Evolutionary conservation across 176 grass and related monocot genomes (phyloP), one percentile per base, ranked within the genome.

Genomic region (Triticum turgidum): DNA sequence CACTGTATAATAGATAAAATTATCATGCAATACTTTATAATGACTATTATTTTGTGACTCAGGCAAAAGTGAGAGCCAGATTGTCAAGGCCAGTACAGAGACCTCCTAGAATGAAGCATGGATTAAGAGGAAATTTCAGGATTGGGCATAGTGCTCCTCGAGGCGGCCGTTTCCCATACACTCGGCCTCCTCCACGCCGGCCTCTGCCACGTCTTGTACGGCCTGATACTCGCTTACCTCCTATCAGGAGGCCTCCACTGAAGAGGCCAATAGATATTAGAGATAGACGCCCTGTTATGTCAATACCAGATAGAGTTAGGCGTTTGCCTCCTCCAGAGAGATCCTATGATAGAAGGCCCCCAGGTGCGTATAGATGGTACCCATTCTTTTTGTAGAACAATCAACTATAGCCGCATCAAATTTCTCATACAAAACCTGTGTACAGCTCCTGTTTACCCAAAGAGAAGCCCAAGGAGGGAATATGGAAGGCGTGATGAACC

Each of bases 31-130:
- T 61, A 41, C 12, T 13, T 33, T 85, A 32, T 83, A 62, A 90
- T 29, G n/a, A 21, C 29, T 44, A 11, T 49, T 65, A 42, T 30
- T 58, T 79, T 27, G 27, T 85, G 44, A 54, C 86, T 76, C 80
- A 97, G 94, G 90, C 91, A 21, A 98, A 96, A 92, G 82, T 96
- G 72, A 92, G 91, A 61, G 97, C 97, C 41, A 91, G 92, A 87
- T 94, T 96, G 69, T 98, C 91, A 7, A 87, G 97, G 18, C 94
- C 97, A 54, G 72, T 92, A 38, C 90, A 98, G 79, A 85, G 89
- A 84, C 89, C 93, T 89, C 88, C 91, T 91, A 92, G 90, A 94
- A 86, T 68, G n/a, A 96, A 87, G 84, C 93, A 88, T 30, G 84
- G 86, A 25, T 73, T 92, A 69, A 90, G 89, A 88, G 95, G 95